Base-by-base conservation (phyloP, 192 early-diverging fungal genomes). In the Spinellus fusiger region DNA sequence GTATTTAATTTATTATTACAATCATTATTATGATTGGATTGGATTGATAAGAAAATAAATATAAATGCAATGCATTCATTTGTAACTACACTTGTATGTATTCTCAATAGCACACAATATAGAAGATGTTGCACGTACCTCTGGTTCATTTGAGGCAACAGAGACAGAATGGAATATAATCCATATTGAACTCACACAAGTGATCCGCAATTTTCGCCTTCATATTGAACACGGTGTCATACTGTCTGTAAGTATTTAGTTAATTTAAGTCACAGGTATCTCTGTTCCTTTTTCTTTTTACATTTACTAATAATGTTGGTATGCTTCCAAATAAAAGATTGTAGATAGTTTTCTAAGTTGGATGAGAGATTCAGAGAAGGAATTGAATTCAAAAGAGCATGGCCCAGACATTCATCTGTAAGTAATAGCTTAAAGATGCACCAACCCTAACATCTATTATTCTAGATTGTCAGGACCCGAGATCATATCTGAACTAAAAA, bases 71-170 rank as follows among this genome's bases (percentile, higher is more conserved):
- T 25, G 18, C 2, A 13, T 61, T 18, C n/a, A 15, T 27, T 18
- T 7, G 27, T 31, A 13, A 15, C 22, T 37, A 23, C 25, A 50
- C 16, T 26, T 20, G 38, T 15, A 5, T 22, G 32, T n/a, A n/a
- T n/a, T n/a, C n/a, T 4, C 27, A 18, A 53, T 28, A 74, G 80
- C 80, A 0, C 82, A 84, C 61, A 86, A 84, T 52, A 77, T 84
- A n/a, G 84, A 86, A 52, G 77, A 81, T 48, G 72, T 74, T 1
- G 71, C 79, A 7, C 74, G 85, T 16, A 70, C 75, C 0, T 70
- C 84, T 48, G 75, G 71, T 6, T 84, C 84, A 0, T 56, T 68
- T 31, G 77, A 80, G 54, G 59, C 83, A 4, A 75, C 67, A 32
- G 73, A 70, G 34, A 26, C 49, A 1, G 76, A 78, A 28, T 56